A percentile compares a stretch with the other conserved stretches of the same genome.
Evolutionary conservation across 2,329 filamentous ascomycete genomes (phyloP).

Genomic region (Fusarium papillatum): DNA sequence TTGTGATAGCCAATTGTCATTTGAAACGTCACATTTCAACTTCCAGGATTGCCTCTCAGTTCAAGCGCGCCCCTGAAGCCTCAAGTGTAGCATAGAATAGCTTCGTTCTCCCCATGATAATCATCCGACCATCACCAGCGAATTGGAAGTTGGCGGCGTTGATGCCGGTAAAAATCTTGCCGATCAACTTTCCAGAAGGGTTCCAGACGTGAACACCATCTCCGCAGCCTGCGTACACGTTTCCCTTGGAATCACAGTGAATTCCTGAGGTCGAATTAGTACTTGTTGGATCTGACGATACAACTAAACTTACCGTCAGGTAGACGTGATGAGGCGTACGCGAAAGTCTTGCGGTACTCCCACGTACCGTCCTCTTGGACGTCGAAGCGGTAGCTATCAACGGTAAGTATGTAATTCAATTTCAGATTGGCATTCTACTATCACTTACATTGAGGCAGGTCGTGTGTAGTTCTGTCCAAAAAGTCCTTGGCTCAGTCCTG

Average conservation of each 20-base stretch:
- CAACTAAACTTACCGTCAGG: conserved; percentile 65
- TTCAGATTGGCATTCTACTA: rapidly evolving
- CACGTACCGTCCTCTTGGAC: conserved; percentile 61
- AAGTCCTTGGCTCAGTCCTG: conserved; percentile 59
- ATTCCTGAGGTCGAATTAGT: conserved; percentile 55
- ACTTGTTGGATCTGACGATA: neutral
- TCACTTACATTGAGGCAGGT: conserved; percentile 62
- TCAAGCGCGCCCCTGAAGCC: conserved; percentile 31
- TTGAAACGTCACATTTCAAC: neutral
- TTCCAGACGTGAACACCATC: conserved; percentile 66
- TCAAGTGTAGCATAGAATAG: conserved; percentile 48
- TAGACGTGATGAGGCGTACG: conserved; percentile 65
- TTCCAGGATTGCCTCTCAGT: neutral
- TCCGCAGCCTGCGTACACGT: conserved; percentile 65
- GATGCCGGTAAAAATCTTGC: conserved; percentile 67
- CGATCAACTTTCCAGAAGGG: conserved; percentile 59
- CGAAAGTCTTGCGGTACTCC: conserved; percentile 66
- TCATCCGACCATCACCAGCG: conserved; percentile 51
- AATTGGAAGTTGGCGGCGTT: conserved; percentile 62
- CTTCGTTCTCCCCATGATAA: conserved; percentile 52
- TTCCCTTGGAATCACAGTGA: conserved; percentile 66
- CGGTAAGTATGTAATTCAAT: rapidly evolving
- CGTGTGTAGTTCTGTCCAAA: conserved; percentile 56
- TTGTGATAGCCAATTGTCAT: neutral
- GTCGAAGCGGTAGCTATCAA: conserved; percentile 59